Percentiles rank a stretch among this genome's conserved stretches.
Evolutionary conservation across 305 asterid genomes (phyloP).

Genomic region (Petunia hybrid): DNA sequence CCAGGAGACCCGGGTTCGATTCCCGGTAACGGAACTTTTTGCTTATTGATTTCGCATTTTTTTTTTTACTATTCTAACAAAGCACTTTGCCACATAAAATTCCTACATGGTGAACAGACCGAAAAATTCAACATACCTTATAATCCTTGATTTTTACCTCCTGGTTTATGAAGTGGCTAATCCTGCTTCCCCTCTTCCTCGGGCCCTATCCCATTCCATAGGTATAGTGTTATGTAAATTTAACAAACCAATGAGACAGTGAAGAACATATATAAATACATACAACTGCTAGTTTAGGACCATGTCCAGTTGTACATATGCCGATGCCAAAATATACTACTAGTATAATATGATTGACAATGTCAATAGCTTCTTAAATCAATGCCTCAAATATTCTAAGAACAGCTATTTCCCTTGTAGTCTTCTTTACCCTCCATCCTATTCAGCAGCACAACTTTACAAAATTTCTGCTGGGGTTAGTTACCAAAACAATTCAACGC

Average conservation of each 20-base stretch:
- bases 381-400: neutral
- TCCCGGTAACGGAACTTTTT: neutral
- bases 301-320: neutral
- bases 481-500: neutral
- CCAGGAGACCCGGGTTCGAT: neutral
- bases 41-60: too few relatives aligned
- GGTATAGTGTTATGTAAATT: too few relatives aligned
- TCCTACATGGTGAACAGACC: too few relatives aligned
- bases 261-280: neutral
- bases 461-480: constrained; percentile 2
- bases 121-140: too few relatives aligned
- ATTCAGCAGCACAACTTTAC: neutral
- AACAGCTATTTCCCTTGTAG: neutral
- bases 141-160: neutral
- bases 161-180: too few relatives aligned
- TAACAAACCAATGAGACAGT: neutral
- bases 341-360: neutral
- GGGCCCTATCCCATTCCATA: too few relatives aligned
- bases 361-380: neutral
- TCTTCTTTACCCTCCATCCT: neutral
- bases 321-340: neutral
- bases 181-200: too few relatives aligned
- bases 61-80: neutral
- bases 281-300: neutral
- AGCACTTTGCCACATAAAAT: too few relatives aligned